phyloP scores from a whole-genome alignment of 495 filamentous ascomycete species.

The Acidomyces sp. region DNA sequence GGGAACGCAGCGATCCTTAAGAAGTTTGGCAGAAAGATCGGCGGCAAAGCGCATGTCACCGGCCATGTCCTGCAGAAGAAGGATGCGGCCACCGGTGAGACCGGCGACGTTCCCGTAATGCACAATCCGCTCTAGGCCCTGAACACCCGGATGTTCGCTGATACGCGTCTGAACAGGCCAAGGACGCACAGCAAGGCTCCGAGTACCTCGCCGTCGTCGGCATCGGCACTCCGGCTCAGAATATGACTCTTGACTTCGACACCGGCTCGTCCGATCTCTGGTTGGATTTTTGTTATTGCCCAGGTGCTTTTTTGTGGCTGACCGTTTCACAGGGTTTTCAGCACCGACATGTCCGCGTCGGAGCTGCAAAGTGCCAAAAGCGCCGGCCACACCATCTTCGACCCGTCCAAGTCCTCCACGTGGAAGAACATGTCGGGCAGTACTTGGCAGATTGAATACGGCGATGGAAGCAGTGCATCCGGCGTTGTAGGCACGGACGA shows the following conservation, averaged over 20 bases:
- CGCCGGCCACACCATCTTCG: slow-evolving; percentile 29
- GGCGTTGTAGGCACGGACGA: slow-evolving; percentile 57
- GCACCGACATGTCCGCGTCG: too few species aligned
- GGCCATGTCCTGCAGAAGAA: slow-evolving; percentile 40
- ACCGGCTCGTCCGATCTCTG: slow-evolving; percentile 68
- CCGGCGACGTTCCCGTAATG: slow-evolving; percentile 45
- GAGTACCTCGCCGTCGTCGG: slow-evolving; percentile 53
- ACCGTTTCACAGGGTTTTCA: too few species aligned
- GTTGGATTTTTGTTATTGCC: too few species aligned
- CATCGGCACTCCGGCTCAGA: slow-evolving; percentile 59
- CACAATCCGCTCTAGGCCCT: too few species aligned
- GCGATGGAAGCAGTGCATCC: slow-evolving; percentile 57
- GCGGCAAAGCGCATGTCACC: slow-evolving; percentile 35
- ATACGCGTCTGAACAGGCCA: too few species aligned
- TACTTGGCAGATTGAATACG: slow-evolving; percentile 61
- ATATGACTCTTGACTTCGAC: slow-evolving; percentile 57
- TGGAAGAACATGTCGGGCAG: slow-evolving; percentile 39
- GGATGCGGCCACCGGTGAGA: slow-evolving; percentile 23
- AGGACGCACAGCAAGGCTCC: slow-evolving; percentile 62
- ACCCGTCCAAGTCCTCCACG: slow-evolving; percentile 48
- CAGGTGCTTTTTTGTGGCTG: too few species aligned
- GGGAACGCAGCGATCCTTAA: not conserved
- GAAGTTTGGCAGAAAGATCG: slow-evolving; percentile 33
- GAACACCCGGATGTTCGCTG: too few species aligned
- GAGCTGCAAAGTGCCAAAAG: too few species aligned